Evolutionary conservation across 1,139 yeast genomes (phyloP), one percentile per base, ranked within the genome.

Genomic region (Scheffersomyces titani): DNA sequence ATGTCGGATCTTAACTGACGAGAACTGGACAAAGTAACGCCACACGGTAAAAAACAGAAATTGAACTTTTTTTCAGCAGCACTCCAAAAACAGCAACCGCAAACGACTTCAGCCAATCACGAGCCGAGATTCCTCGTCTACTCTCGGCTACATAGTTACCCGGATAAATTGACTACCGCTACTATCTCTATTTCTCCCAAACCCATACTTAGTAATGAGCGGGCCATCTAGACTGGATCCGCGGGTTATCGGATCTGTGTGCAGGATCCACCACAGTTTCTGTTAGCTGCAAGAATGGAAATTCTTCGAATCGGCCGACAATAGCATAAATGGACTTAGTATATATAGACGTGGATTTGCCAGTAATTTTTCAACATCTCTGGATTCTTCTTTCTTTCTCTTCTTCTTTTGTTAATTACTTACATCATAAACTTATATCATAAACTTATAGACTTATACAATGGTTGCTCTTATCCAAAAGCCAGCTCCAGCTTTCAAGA

Each of bases 401-500:
- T 6, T 45, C 9, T 16, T 48, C 50, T 48, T 48, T 4, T 48
- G 36, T 49, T 49, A 49, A 36, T n/a, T n/a, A n/a, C n/a, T n/a
- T n/a, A n/a, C 40, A 30, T 30, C 16, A 30, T 16, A 30, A n/a
- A 11, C 40, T 30, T 30, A 30, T 24, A 30, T 30, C 40, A 30
- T 30, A 30, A 9, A 30, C 40, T 30, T 30, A 30, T 30, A 30
- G 40, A 30, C 40, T 30, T 30, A 30, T 56, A 81, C 64, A 82
- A 92, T 92, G 97, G 94, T 88, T 75, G 93, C 97, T 64, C 81
- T 82, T 72, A 90, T 92, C 72, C 97, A 91, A 83, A 88, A 90
- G 77, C 97, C 93, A 76, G 99, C 99, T 72, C 99, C 99, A 78
- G 69, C 85, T 59, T 94, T 94, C 90, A 90, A 83, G 78, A 93